These are phyloP conservation scores for Acer negundo DNA, from an alignment of 345 rosid genomes.

Conservation along the genomic window DNA sequence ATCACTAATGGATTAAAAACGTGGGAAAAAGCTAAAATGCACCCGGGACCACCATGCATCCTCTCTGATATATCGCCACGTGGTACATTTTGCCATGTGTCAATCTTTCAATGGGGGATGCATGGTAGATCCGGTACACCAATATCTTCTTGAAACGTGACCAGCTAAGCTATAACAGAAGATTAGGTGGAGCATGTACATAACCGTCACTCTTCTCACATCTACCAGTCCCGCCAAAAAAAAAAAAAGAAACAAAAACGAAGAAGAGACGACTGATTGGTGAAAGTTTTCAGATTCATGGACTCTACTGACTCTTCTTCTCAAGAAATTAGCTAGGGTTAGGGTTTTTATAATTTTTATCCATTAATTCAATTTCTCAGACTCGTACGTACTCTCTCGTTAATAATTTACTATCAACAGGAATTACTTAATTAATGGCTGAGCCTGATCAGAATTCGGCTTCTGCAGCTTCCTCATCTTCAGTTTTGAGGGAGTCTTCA, in stretches of 20 bases:
- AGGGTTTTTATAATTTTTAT: constrained; percentile 30
- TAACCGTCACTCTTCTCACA: constrained; percentile 1
- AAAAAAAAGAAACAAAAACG: neutral
- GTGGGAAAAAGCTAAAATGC: neutral
- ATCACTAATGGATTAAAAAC: too few species aligned
- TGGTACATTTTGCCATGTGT: too few species aligned
- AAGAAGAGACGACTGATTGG: constrained; percentile 32
- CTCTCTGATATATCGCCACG: too few species aligned
- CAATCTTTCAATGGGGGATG: too few species aligned
- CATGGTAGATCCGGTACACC: too few species aligned
- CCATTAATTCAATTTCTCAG: neutral
- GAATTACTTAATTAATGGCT: constrained; percentile 32
- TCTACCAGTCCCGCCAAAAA: constrained; percentile 33
- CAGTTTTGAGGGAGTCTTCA: constrained; percentile 28
- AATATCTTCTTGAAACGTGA: neutral
- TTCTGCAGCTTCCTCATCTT: constrained; percentile 17
- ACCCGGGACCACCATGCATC: too few species aligned
- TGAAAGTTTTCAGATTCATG: constrained; percentile 30
- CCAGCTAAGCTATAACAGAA: neutral
- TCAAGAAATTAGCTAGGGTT: neutral
- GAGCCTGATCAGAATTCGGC: constrained; percentile 43
- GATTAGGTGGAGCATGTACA: neutral
- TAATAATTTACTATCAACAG: neutral
- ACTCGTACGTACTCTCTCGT: neutral
- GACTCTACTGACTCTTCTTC: constrained; percentile 28